These are phyloP conservation scores for Pestalotiopsis sp. DNA, from an alignment of 2,329 filamentous ascomycete species.

Conservation along the genomic window DNA sequence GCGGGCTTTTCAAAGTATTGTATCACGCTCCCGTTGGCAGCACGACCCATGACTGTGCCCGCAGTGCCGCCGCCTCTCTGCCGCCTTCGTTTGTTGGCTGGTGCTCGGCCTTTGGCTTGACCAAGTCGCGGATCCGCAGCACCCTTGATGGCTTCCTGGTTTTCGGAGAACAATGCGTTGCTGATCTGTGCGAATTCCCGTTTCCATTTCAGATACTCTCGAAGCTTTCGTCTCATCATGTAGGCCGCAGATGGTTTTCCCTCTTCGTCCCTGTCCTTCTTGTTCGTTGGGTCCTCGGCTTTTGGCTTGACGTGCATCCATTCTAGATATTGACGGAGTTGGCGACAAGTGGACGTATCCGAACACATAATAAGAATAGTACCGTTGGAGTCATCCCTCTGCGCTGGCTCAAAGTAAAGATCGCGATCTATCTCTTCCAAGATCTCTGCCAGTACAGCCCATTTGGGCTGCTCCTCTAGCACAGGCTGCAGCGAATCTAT, in stretches of 20 bases:
- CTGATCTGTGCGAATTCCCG: conserved; percentile 85
- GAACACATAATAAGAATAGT: conserved; percentile 95
- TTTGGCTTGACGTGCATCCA: conserved; percentile 78
- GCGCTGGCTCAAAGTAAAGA: conserved; percentile 77
- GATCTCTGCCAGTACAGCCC: conserved; percentile 85
- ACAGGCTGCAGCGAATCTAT: conserved; percentile 73
- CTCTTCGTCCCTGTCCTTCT: conserved; percentile 46
- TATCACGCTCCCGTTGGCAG: conserved; percentile 73
- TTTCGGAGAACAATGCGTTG: conserved; percentile 75
- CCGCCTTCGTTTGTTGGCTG: conserved; percentile 83
- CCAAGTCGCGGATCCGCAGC: conserved; percentile 59
- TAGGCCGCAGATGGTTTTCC: conserved; percentile 74
- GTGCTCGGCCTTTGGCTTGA: conserved; percentile 61
- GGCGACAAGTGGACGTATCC: conserved; percentile 81
- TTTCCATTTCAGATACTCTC: conserved; percentile 90
- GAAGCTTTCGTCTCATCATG: conserved; percentile 87
- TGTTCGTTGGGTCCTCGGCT: conserved; percentile 36
- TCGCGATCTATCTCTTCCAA: conserved; percentile 92
- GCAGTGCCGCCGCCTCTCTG: conserved; percentile 75
- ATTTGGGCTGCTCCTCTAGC: conserved; percentile 94
- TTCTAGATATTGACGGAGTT: conserved; percentile 88
- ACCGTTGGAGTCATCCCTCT: conserved; percentile 85
- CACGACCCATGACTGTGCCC: conserved; percentile 61
- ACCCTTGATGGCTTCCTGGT: conserved; percentile 74
- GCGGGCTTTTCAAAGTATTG: conserved; percentile 81